Evolutionary conservation across 2,329 filamentous ascomycete species (phyloP).

Genomic region (Fusarium acutatum): DNA sequence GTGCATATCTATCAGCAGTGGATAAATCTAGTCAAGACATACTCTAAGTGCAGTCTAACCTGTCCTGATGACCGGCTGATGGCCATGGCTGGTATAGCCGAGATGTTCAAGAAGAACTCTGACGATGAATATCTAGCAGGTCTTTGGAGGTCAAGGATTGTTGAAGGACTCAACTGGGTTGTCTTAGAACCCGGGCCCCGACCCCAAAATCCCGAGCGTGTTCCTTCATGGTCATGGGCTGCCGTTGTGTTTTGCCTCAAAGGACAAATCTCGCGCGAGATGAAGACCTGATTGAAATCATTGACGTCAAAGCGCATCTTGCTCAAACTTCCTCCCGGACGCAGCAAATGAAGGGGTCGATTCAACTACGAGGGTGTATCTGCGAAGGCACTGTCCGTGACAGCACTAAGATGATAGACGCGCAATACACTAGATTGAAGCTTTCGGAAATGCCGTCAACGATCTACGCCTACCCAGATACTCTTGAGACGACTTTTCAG

Average conservation of each 20-base stretch:
- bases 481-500: background rate
- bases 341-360: background rate
- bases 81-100: background rate
- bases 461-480: background rate
- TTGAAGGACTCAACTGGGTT: background rate
- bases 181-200: background rate
- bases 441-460: background rate
- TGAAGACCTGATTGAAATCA: background rate
- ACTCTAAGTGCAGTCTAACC: background rate
- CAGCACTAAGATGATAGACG: background rate
- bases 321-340: background rate
- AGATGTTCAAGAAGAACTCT: background rate
- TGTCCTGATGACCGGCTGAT: background rate
- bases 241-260: background rate
- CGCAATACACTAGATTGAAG: accelerated
- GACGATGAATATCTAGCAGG: background rate
- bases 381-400: background rate
- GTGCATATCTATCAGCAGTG: background rate
- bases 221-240: background rate
- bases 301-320: background rate
- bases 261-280: background rate
- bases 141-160: background rate
- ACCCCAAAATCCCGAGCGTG: background rate
- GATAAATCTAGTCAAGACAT: background rate
- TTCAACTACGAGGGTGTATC: background rate